Conservation (phyloP, 108 stramenopile species). For the Skeletonema menzelii region DNA sequence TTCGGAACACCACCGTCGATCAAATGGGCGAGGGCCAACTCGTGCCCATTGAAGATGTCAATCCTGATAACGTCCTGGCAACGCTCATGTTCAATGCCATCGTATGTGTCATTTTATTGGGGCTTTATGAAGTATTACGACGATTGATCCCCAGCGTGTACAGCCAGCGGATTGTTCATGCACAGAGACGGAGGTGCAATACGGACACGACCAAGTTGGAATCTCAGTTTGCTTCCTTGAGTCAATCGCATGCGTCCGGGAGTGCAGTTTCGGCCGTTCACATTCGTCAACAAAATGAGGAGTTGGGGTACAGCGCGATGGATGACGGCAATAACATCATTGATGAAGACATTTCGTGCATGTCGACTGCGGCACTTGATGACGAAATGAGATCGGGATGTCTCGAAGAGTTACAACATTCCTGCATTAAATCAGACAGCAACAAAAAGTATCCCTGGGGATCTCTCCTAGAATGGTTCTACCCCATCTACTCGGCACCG, state of each 20-base stretch:
- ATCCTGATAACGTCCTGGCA: constrained; percentile 74
- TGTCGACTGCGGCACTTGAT: not conserved
- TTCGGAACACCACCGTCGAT: constrained; percentile 26
- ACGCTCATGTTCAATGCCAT: constrained; percentile 63
- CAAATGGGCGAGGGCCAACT: constrained; percentile 15
- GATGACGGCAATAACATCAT: not conserved
- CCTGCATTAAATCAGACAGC: not conserved
- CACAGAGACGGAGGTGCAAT: not conserved
- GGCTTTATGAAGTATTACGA: constrained; percentile 69
- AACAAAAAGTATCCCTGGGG: not conserved
- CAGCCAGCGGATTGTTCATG: constrained; percentile 30
- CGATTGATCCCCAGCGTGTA: constrained; percentile 76
- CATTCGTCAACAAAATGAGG: not conserved
- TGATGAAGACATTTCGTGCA: not conserved
- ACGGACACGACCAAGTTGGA: not conserved
- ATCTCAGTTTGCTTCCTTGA: not conserved
- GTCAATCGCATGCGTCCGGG: not conserved
- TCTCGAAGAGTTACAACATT: not conserved
- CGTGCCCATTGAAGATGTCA: constrained; percentile 56
- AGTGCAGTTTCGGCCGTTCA: not conserved
- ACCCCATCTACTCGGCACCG: constrained; percentile 35
- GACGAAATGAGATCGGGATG: not conserved
- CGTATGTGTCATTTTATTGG: constrained; percentile 70
- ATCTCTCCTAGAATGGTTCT: constrained; percentile 32
- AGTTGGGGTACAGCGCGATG: not conserved